phyloP scores from a whole-genome alignment of 345 rosid species.

The Leavenworthia alabamica region DNA sequence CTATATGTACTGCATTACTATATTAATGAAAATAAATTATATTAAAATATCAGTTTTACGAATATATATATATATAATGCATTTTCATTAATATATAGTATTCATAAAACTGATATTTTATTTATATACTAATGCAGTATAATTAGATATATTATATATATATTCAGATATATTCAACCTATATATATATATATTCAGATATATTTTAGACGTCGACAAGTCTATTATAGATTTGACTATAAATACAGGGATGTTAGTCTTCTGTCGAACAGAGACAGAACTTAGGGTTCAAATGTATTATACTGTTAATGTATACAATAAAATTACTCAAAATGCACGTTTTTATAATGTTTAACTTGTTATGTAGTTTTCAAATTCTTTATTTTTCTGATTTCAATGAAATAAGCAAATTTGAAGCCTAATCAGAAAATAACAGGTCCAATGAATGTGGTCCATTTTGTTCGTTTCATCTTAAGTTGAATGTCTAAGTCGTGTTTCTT shows the following conservation, averaged over 20 bases:
- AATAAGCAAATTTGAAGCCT: conserved; percentile 1
- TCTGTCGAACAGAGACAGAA: neutral
- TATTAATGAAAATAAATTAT: neutral
- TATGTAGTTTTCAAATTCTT: neutral
- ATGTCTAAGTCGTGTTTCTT: conserved; percentile 25
- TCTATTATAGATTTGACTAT: neutral
- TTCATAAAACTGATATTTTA: no score
- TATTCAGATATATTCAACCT: neutral
- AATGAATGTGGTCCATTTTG: conserved; percentile 10
- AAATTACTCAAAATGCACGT: neutral
- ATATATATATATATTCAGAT: neutral
- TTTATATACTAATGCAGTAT: no score
- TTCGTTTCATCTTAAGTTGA: neutral
- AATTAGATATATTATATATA: no score
- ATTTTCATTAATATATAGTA: no score
- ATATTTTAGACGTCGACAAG: neutral
- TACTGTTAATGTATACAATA: neutral
- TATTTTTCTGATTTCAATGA: neutral
- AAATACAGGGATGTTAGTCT: neutral
- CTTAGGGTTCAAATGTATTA: neutral
- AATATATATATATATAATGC: neutral
- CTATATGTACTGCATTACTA: no score
- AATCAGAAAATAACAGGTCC: conserved; percentile 30
- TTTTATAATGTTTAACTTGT: neutral
- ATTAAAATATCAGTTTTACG: neutral